Base-by-base conservation (phyloP, 192 early-diverging fungal genomes). In the Rhizoclosmatium sp. region DNA sequence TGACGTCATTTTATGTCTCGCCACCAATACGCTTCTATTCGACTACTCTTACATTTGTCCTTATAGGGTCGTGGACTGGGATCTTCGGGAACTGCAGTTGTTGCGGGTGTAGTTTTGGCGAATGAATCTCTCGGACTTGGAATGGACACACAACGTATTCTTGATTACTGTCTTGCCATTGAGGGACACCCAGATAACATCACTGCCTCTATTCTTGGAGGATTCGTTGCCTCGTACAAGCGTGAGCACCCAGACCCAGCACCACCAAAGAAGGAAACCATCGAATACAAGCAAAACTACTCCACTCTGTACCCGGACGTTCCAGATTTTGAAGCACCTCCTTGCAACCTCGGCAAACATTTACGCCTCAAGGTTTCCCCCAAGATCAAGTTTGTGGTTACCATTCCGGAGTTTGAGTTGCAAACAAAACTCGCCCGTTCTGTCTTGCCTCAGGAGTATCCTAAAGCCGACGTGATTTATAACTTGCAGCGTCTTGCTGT, bases 181-280 rank as follows among this genome's bases (percentile, higher is more conserved):
- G 98, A 99, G 85, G 94, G 94, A 62, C 98, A 99, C 79, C 98
- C 98, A 1, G 98, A 99, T 73, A 99, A 99, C 84, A 94, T 98
- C 1, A 92, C 97, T 1, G 95, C 97, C 4, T 93, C 95, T 16
- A 84, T 99, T 39, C 89, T 98, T 46, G 98, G 98, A 70, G 97
- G 97, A 12, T 98, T 98, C 85, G 91, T 97, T 7, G 93, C 94
- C 39, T 92, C 92, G 69, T 99, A 97, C 81, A 78, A 95, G 78
- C 78, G 89, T 3, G 90, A 93, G 58, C 46, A 69, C 51, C 44
- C 75, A 2, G 71, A 72, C 47, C 49, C 56, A 42, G 21, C 72
- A 1, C 72, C 72, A 21, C 9, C 44, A 9, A 21, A 64, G 40
- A 5, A 66, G 4, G 47, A 61, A n/a, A 9, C 69, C 41, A 83